Percentiles rank a stretch among this genome's conserved stretches.
Evolutionary conservation across 2,329 filamentous ascomycete species (phyloP).

Genomic region (Ophiostoma himal-ulmi): DNA sequence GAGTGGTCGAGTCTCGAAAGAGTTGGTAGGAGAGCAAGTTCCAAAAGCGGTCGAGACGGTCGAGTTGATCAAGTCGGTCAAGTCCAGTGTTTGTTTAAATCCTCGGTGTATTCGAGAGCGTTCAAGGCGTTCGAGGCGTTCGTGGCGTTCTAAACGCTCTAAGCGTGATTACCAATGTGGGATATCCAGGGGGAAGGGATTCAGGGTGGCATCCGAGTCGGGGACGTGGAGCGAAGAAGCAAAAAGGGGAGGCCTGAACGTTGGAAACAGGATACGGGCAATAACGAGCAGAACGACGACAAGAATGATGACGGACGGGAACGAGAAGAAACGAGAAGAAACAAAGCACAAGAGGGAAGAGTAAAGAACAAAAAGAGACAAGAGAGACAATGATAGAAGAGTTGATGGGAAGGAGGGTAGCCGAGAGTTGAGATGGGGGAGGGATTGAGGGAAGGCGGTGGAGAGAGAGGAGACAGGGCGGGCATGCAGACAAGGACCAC

Average conservation of each 20-base stretch:
- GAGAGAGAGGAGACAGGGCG: slow-evolving; percentile 11
- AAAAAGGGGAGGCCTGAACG: neutral
- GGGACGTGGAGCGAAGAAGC: slow-evolving; percentile 4
- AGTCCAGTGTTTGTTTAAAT: neutral
- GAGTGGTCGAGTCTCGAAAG: neutral
- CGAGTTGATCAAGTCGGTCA: neutral
- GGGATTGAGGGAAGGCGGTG: slow-evolving; percentile 15
- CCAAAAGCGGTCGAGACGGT: neutral
- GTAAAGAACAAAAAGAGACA: neutral
- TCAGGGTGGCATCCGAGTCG: slow-evolving; percentile 11
- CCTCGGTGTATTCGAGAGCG: neutral
- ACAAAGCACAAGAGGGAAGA: neutral
- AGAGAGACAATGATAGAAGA: neutral
- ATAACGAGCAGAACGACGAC: neutral
- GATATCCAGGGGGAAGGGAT: neutral
- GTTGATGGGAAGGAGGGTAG: neutral
- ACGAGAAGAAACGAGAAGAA: neutral
- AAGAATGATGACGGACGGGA: neutral
- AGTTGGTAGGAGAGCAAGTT: neutral
- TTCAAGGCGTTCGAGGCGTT: neutral
- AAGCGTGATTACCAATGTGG: slow-evolving; percentile 9
- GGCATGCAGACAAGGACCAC: slow-evolving; percentile 13
- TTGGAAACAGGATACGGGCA: neutral
- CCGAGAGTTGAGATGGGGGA: neutral
- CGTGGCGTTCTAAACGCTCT: neutral